Base-by-base conservation (phyloP, 2,329 filamentous ascomycete genomes). In the Exophiala viscosa region DNA sequence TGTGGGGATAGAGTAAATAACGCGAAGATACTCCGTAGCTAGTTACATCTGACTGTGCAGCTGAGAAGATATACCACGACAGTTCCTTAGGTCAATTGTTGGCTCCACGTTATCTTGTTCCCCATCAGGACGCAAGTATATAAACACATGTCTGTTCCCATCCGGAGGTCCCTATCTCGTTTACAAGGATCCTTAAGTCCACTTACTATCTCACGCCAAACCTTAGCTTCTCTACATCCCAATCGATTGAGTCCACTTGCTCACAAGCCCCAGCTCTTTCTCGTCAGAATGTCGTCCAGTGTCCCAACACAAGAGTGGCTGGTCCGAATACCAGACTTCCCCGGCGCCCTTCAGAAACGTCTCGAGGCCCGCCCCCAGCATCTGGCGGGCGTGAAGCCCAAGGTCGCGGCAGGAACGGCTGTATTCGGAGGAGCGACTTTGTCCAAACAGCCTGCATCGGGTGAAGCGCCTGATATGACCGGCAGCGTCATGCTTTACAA, bases 401-500 rank as follows among this genome's bases (percentile, higher is more conserved):
- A 45, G 35, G 48, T 63, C 23, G 49, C 58, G 3, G 47, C 49
- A 6, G 58, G 58, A 44, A 52, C 49, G 20, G 54, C 58, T 7
- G 54, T 58, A 18, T 60, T 61, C 41, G 40, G 47, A 84, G 87
- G 87, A 38, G 87, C 85, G 17, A 74, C 86, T 47, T 73, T 92
- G 6, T 79, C 86, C 38, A 77, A 82, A 7, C 76, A 86, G 33
- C 85, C 87, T 32, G 75, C 80, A 5, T 81, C 86, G 47, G 80
- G 79, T 52, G 77, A 85, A 18, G 70, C 73, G 3, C 80, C 78
- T 15, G 79, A 82, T 39, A 83, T 86, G 66, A 90, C 93, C 72
- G 90, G 89, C 38, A 90, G 85, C 67, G 81, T 84, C 14, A 73
- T 93, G 64, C 75, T 95, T 23, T 74, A 82, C 35, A 69, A 80